A percentile compares a stretch with the other conserved stretches of the same genome.
Evolutionary conservation across 2,329 filamentous ascomycete genomes (phyloP).

Genomic region (Penicillium brasilianum): DNA sequence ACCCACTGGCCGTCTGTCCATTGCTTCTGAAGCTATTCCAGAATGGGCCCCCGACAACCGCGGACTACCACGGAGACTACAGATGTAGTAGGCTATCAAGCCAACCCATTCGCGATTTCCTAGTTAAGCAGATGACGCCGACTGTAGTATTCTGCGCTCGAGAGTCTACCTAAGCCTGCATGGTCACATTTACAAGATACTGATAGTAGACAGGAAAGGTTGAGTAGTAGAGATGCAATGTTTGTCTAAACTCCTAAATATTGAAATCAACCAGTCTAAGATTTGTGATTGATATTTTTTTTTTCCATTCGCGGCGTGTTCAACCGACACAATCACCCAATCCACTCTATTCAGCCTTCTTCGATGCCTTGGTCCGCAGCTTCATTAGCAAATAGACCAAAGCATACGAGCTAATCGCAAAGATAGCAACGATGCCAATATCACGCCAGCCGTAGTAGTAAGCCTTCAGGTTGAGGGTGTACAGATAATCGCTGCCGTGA

Average conservation of each 20-base stretch:
- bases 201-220: too few species aligned
- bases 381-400: slow-evolving; percentile 50
- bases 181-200: background rate
- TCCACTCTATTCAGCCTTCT: slow-evolving; percentile 36
- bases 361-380: slow-evolving; percentile 42
- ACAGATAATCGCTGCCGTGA: slow-evolving; percentile 63
- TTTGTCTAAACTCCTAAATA: background rate
- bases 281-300: background rate
- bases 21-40: background rate
- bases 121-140: too few species aligned
- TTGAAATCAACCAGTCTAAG: background rate
- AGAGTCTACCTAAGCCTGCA: too few species aligned
- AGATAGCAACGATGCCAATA: slow-evolving; percentile 62
- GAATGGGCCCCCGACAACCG: slow-evolving; percentile 1
- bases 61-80: too few species aligned
- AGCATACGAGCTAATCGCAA: slow-evolving; percentile 60
- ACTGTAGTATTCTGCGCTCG: too few species aligned
- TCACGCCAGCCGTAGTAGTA: slow-evolving; percentile 71
- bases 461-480: slow-evolving; percentile 62
- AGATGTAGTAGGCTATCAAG: too few species aligned
- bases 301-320: background rate
- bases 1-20: background rate
- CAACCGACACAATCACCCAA: background rate
- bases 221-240: background rate
- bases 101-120: too few species aligned